These are phyloP conservation scores for Gossypium longicalyx DNA, from an alignment of 345 rosid genomes.

Conservation along the genomic window DNA sequence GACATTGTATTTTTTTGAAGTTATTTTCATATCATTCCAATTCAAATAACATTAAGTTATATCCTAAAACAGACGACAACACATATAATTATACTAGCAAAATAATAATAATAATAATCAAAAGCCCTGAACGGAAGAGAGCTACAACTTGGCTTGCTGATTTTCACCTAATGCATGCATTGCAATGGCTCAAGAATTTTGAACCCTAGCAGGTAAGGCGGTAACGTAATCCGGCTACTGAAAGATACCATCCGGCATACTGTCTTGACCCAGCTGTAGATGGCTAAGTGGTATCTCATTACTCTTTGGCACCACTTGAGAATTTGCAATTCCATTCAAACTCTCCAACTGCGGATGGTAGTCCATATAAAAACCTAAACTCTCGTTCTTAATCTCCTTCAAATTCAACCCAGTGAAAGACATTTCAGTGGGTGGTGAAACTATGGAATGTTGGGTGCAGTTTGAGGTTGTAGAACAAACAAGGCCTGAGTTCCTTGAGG, in stretches of 20 bases:
- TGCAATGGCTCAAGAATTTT: slow-evolving; percentile 20
- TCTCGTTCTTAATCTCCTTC: slow-evolving; percentile 18
- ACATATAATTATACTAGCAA: too few species aligned
- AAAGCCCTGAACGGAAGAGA: background rate
- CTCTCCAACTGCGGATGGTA: slow-evolving; percentile 14
- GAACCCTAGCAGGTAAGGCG: slow-evolving; percentile 35
- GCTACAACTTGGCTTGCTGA: background rate
- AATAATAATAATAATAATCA: too few species aligned
- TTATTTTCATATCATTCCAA: too few species aligned
- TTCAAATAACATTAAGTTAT: too few species aligned
- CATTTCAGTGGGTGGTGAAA: background rate
- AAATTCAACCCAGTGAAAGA: slow-evolving; percentile 4
- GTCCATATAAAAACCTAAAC: slow-evolving; percentile 13
- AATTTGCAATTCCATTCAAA: slow-evolving; percentile 20
- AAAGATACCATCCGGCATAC: slow-evolving; percentile 28
- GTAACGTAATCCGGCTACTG: slow-evolving; percentile 31
- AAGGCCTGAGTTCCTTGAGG: slow-evolving; percentile 20
- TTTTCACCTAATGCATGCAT: background rate
- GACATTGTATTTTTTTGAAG: too few species aligned
- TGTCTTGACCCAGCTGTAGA: slow-evolving; percentile 23
- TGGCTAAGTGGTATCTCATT: slow-evolving; percentile 11
- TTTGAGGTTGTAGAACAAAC: background rate
- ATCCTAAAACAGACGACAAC: too few species aligned
- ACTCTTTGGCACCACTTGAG: slow-evolving; percentile 7
- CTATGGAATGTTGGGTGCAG: background rate